phyloP scores from a whole-genome alignment of 108 stramenopile genomes.

The Discostella pseudostelligera region DNA sequence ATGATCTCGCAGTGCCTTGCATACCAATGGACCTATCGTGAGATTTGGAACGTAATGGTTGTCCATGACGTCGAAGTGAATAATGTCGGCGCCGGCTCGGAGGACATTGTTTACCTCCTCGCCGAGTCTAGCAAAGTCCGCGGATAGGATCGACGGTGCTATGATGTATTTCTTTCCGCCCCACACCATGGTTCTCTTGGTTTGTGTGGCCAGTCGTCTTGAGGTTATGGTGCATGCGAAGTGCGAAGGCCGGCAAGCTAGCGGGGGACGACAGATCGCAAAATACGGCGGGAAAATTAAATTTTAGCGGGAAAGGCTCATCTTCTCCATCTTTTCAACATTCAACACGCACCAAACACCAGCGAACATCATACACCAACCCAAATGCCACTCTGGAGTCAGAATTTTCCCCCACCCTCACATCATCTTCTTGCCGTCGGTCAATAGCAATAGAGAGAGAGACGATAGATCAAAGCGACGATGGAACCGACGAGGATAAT shows the following conservation, averaged over 20 bases:
- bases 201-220: not conserved
- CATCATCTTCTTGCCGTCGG: too few species aligned
- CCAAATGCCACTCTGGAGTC: too few species aligned
- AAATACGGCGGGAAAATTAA: too few species aligned
- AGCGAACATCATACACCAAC: too few species aligned
- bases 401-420: not conserved
- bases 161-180: constrained; percentile 96
- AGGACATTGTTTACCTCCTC: constrained; percentile 97
- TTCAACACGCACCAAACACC: too few species aligned
- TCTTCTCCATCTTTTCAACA: too few species aligned
- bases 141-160: constrained; percentile 98
- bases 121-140: constrained; percentile 95
- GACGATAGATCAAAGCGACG: not conserved
- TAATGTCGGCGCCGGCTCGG: constrained; percentile 96
- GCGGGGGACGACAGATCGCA: too few species aligned
- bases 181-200: constrained; percentile 62
- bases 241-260: too few species aligned
- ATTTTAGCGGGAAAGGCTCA: too few species aligned
- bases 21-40: constrained; percentile 99
- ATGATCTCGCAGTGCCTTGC: constrained; percentile 97
- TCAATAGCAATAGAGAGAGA: not conserved
- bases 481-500: not conserved
- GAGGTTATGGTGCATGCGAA: too few species aligned
- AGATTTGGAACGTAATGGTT: constrained; percentile 99
- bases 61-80: constrained; percentile 99